Base-by-base conservation (phyloP, 176 grass and related monocot species). In the Musa acuminata region DNA sequence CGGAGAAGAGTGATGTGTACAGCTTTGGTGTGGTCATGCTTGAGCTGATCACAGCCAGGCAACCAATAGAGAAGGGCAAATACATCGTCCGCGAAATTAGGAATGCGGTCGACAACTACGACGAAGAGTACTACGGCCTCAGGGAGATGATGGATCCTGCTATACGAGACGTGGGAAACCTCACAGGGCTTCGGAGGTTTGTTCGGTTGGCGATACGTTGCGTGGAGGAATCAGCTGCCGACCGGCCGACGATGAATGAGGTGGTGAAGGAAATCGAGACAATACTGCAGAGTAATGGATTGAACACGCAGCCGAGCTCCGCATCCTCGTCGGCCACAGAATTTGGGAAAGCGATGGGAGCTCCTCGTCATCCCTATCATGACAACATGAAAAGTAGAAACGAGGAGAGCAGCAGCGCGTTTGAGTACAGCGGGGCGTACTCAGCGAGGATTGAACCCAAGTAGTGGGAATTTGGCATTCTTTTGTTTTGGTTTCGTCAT, bases 1-100 rank as follows among this genome's bases (percentile, higher is more conserved):
- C 89, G 50, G 85, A 91, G 74, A 91, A 91, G 69, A 91, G 89
- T 24, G 89, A 91, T 25, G 89, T 87, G 3, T 91, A 91, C 62
- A 91, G 85, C 78, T 91, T 91, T 14, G 89, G 85, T 50, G 82
- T 91, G 74, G 85, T 91, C n/a, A 80, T 87, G 83, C 65, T 91
- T 35, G 89, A 91, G 73, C 69, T 91, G 62, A 43, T 91, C 62
- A 87, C 89, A n/a, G 78, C 83, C 1, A 87, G 83, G 75, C 85
- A 86, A 24, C 89, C 89, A 2, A 86, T 88, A 76, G 81, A 92
- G 78, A 88, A 80, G 64, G 86, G 89, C 51, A 84, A 22, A 43
- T 88, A 92, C 62, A 88, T 92, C 58, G 89, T 92, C 13, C 82
- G 83, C 1, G 89, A 88, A 24, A 66, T 92, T 11, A 85, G 72